Conservation (phyloP, 352 stramenopile species). For the Phytopythium ostracodes region DNA sequence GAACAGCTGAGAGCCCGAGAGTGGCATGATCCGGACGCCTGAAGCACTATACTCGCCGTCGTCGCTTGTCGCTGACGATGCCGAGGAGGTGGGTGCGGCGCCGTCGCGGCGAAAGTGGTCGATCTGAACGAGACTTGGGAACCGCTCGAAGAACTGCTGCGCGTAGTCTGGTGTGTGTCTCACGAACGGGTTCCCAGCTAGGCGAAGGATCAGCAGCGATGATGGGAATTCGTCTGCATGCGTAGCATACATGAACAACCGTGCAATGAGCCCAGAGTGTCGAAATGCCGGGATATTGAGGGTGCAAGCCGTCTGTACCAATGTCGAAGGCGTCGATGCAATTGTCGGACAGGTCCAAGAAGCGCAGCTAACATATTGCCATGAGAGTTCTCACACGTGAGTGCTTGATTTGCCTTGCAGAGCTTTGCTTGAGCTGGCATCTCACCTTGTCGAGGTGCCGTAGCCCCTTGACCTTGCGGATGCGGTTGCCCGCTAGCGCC, state of each 20-base stretch:
- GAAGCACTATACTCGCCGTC: neutral
- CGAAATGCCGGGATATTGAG: too few relatives aligned
- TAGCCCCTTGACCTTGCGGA: conserved; percentile 57
- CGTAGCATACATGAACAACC: neutral
- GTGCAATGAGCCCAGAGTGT: neutral
- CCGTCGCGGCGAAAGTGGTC: conserved; percentile 39
- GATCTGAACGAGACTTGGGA: conserved; percentile 59
- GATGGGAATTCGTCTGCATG: conserved; percentile 34
- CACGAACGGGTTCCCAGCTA: conserved; percentile 57
- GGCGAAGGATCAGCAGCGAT: conserved; percentile 47
- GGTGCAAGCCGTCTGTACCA: conserved; percentile 10
- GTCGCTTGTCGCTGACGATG: conserved; percentile 3
- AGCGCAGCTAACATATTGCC: conserved; percentile 45
- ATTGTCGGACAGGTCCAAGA: conserved; percentile 77
- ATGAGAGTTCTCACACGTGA: neutral
- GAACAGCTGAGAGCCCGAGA: conserved; percentile 12
- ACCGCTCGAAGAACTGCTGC: conserved; percentile 49
- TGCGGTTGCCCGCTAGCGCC: conserved; percentile 59
- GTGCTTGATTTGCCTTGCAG: conserved; percentile 1
- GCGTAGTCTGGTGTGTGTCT: conserved; percentile 53
- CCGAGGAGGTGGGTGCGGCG: neutral
- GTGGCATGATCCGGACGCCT: neutral
- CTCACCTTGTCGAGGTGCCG: conserved; percentile 45
- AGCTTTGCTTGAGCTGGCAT: too few relatives aligned
- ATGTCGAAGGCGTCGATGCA: conserved; percentile 64